Percentiles rank a stretch among this genome's conserved stretches.
Evolutionary conservation across 1,284 basidiomycete species (phyloP).

Genomic region (Mrakiaceae sp.): DNA sequence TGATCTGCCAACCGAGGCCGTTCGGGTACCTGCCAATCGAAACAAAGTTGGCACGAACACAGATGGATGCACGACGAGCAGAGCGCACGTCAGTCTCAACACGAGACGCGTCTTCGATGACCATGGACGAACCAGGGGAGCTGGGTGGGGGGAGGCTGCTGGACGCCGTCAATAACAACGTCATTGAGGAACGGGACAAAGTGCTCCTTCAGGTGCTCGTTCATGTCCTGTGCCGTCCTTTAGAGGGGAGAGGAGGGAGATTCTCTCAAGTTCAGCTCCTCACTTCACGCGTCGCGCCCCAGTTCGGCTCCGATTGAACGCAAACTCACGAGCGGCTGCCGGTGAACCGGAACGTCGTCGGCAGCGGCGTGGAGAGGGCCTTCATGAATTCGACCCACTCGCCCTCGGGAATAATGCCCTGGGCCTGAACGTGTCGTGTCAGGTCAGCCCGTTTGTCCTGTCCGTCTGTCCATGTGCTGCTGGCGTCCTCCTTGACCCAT

Average conservation of each 20-base stretch:
- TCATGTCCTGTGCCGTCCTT: slow-evolving; percentile 14
- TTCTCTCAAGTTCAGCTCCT: too few relatives aligned
- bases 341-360: slow-evolving; percentile 89
- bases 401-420: slow-evolving; percentile 34
- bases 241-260: not conserved
- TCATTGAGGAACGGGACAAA: slow-evolving; percentile 8
- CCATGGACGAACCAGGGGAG: slow-evolving; percentile 6
- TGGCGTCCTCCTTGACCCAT: not conserved
- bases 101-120: too few relatives aligned
- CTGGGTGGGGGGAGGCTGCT: slow-evolving; percentile 11
- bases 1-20: slow-evolving; percentile 89
- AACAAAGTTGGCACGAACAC: too few relatives aligned
- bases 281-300: too few relatives aligned
- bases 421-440: slow-evolving; percentile 21
- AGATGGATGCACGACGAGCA: too few relatives aligned
- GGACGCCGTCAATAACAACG: slow-evolving; percentile 10
- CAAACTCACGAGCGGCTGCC: slow-evolving; percentile 46
- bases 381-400: slow-evolving; percentile 75
- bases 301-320: not conserved
- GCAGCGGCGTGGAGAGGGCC: slow-evolving; percentile 59
- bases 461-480: not conserved
- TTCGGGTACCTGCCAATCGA: slow-evolving; percentile 65
- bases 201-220: slow-evolving; percentile 9
- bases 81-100: too few relatives aligned
- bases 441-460: not conserved